Base-by-base conservation (phyloP, 352 stramenopile species). In the Phytopythium montanum region DNA sequence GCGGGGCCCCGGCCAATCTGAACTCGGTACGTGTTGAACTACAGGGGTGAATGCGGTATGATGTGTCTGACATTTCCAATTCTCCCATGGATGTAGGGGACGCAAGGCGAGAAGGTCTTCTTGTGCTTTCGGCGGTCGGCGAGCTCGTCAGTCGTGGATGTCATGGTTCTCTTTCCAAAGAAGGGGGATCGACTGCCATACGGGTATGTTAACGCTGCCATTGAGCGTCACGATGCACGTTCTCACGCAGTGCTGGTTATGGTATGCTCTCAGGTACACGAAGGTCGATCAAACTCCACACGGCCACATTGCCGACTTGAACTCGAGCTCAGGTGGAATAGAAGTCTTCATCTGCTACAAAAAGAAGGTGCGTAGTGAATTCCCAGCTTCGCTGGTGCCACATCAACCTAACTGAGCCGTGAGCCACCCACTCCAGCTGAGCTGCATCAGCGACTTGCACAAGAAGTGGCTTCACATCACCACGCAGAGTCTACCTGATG, bases 131-230 rank as follows among this genome's bases (percentile, higher is more conserved):
- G 89, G 45, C 71, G 86, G 23, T 94, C 82, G 4, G 48, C 67
- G 21, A 81, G 59, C 31, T 87, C 81, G 8, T 72, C 73, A 2
- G 84, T 95, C 31, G 67, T 79, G 23, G 84, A 92, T 51, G 68
- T 93, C 28, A 67, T 77, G 9, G 71, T 94, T 26, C 46, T 95
- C 18, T 94, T 92, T 21, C 82, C 86, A 2, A 83, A 80, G 41
- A 95, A 95, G 61, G 85, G 82, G n/a, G 86, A 94, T 39, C 90
- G 78, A 25, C 65, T 90, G 29, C 85, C 84, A 6, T 95, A 93
- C 45, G 81, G 84, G 81, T 95, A 73, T 54, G 59, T 9, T 14
- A 6, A 13, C 28, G 12, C 1, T 23, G 31, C 13, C 14, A 34
- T 34, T 5, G n/a, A 8, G 57, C 3, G 13, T 18, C 88, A 58